These are phyloP conservation scores for Naganishia sp. DNA, from an alignment of 1,284 basidiomycete genomes.

Conservation along the genomic window DNA sequence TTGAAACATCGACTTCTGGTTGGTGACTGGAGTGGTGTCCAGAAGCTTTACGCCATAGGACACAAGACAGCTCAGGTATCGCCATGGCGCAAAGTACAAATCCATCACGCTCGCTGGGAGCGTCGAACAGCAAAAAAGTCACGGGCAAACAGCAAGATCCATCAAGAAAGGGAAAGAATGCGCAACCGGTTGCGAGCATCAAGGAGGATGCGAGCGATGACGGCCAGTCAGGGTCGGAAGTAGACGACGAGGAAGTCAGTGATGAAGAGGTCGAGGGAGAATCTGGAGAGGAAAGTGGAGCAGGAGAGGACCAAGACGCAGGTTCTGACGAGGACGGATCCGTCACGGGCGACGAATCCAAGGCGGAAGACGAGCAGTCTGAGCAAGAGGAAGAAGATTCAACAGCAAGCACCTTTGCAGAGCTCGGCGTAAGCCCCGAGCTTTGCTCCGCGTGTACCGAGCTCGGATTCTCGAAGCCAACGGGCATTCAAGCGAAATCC, in stretches of 20 bases:
- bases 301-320: not conserved
- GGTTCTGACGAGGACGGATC: not conserved
- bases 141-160: not conserved
- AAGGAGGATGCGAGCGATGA: not conserved
- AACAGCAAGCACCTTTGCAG: slow-evolving; percentile 53
- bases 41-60: not conserved
- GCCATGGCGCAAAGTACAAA: not conserved
- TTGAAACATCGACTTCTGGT: not conserved
- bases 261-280: not conserved
- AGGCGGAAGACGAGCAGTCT: slow-evolving; percentile 1
- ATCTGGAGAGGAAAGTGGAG: not conserved
- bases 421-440: slow-evolving; percentile 83
- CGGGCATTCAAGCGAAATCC: slow-evolving; percentile 86
- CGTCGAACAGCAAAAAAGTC: too few relatives aligned
- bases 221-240: not conserved
- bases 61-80: not conserved
- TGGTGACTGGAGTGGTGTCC: too few relatives aligned
- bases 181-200: not conserved
- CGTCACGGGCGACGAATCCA: not conserved
- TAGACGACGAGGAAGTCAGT: slow-evolving; percentile 4
- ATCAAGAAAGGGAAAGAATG: not conserved
- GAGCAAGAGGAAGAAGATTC: not conserved
- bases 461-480: slow-evolving; percentile 82
- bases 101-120: not conserved
- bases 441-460: slow-evolving; percentile 82